Base-by-base conservation (phyloP, 2,329 filamentous ascomycete species). In the Venturia oleaginea region DNA sequence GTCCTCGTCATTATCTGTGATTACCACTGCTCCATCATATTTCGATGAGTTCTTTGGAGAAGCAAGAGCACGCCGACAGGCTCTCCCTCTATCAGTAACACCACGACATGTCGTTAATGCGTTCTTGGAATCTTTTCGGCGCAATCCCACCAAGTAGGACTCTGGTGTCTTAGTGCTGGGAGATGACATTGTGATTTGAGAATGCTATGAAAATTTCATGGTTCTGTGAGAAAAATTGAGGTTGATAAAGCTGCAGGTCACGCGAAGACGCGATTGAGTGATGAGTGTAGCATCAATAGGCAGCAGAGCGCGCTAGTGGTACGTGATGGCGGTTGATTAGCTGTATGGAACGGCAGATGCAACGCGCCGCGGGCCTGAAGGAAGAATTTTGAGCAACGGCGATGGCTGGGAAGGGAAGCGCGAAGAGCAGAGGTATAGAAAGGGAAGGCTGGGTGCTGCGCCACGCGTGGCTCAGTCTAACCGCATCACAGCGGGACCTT, bases 61-160 rank as follows among this genome's bases (percentile, higher is more conserved):
- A 24, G 83, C 79, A 42, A 96, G 78, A 6, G 87, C 80, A 62
- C 91, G 84, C 68, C 93, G 86, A 78, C 94, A 99, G 13, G 91
- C 89, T 61, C 86, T 83, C n/a, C 94, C 94, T 69, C 82, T 85
- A 34, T 86, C 82, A 4, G 92, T 97, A 67, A 97, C 85, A 65
- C 94, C 94, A 77, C 88, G 87, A 77, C 94, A 99, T 73, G 92
- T 97, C 15, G 87, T 88, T 1, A 84, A 81, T 2, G 92, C 88
- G 69, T 96, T 88, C 73, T 89, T 91, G 62, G 91, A 96, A 80
- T 97, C 92, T 71, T 86, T 86, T 65, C 92, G 88, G 65, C 83
- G 83, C 65, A 97, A 80, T 34, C 64, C 64, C 13, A 59, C 32
- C 40, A 55, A 54, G 40, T 61, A 65, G n/a, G 64, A 65, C n/a